These are phyloP conservation scores for Mrakia blollopis DNA, from an alignment of 768 basidiomycete genomes.

Conservation along the genomic window DNA sequence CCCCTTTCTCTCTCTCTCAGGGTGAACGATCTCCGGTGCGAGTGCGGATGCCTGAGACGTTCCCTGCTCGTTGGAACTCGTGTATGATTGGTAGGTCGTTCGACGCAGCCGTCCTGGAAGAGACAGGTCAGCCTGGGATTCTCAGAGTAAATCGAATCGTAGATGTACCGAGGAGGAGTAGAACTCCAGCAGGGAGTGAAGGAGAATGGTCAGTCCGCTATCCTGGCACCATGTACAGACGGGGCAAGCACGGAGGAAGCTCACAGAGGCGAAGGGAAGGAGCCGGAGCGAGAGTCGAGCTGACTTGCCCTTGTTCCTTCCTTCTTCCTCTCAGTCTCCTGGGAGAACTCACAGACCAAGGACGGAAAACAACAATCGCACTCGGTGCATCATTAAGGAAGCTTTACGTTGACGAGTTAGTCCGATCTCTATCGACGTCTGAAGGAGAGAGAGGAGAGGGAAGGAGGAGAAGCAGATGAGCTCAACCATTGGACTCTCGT, in stretches of 20 bases:
- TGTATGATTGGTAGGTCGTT: slow-evolving; percentile 38
- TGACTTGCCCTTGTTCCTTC: neutral
- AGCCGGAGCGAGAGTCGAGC: slow-evolving; percentile 48
- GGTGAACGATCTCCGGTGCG: slow-evolving; percentile 74
- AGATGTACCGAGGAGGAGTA: slow-evolving; percentile 18
- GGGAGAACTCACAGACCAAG: slow-evolving; percentile 67
- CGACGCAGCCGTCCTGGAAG: slow-evolving; percentile 35
- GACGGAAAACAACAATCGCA: slow-evolving; percentile 63
- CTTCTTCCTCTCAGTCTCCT: slow-evolving; percentile 51
- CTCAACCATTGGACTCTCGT: neutral
- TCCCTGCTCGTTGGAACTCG: slow-evolving; percentile 52
- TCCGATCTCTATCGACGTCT: neutral
- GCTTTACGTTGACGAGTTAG: slow-evolving; percentile 64
- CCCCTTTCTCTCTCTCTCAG: slow-evolving; percentile 38
- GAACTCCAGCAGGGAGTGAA: slow-evolving; percentile 49
- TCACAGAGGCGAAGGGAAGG: neutral
- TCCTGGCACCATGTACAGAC: neutral
- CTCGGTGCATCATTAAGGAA: slow-evolving; percentile 58
- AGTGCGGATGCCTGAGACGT: slow-evolving; percentile 25
- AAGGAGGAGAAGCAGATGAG: neutral
- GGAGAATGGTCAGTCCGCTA: slow-evolving; percentile 42
- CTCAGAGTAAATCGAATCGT: slow-evolving; percentile 44
- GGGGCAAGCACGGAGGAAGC: neutral
- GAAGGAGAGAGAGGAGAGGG: neutral
- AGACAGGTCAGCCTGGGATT: slow-evolving; percentile 42